Percentiles rank a stretch among this genome's conserved stretches.
Conservation (phyloP, 2,329 filamentous ascomycete species). For the Botrytis deweyae region DNA sequence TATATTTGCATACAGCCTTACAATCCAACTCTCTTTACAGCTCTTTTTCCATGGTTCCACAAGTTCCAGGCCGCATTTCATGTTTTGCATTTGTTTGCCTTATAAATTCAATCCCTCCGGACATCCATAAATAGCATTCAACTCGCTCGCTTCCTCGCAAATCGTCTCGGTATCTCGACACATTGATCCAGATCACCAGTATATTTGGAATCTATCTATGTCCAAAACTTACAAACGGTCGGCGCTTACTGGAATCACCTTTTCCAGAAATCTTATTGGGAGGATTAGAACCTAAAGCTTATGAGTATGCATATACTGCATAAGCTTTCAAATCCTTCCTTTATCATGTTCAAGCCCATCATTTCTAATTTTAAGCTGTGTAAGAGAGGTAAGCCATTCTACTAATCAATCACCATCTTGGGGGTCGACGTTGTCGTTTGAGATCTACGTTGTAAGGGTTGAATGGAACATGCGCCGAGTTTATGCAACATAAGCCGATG, state of each 20-base stretch:
- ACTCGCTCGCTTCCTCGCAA: background rate
- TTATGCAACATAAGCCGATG: constrained; percentile 1
- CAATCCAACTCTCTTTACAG: background rate
- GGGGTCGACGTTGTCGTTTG: background rate
- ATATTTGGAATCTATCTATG: background rate
- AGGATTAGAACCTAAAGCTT: background rate
- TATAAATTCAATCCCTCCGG: background rate
- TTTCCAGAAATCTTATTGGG: background rate
- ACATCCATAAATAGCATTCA: constrained; percentile 2
- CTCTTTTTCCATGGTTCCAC: background rate
- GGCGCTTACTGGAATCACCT: background rate
- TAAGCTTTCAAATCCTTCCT: background rate
- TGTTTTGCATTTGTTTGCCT: background rate
- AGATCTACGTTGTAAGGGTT: background rate
- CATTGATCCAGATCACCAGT: background rate
- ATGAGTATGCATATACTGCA: background rate
- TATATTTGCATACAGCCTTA: background rate
- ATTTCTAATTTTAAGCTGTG: background rate
- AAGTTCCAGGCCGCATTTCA: background rate
- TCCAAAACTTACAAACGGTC: background rate
- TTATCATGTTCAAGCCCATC: background rate
- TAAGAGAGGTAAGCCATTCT: background rate
- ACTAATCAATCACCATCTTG: background rate
- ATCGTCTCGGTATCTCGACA: background rate
- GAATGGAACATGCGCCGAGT: background rate